Conservation (phyloP, 2,329 filamentous ascomycete genomes). For the Phaeosphaeriaceae sp. region DNA sequence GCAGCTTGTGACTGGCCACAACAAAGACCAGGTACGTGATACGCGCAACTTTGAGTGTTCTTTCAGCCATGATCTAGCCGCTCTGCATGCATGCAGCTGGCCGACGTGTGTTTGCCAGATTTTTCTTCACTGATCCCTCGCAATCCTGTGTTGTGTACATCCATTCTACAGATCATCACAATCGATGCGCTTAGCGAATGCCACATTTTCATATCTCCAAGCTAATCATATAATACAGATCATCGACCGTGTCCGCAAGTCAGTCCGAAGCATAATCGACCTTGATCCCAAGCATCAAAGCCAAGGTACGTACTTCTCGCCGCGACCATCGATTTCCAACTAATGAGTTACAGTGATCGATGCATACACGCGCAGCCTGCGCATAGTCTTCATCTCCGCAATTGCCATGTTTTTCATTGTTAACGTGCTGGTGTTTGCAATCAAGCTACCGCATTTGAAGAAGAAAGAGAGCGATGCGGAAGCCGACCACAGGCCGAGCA, state of each 20-base stretch:
- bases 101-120: not conserved
- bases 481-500: not conserved
- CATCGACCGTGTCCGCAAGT: constrained; percentile 59
- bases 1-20: constrained; percentile 63
- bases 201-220: not conserved
- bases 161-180: no score
- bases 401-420: constrained; percentile 57
- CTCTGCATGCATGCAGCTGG: no score
- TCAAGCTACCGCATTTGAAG: constrained; percentile 60
- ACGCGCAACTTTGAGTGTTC: not conserved
- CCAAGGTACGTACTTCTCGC: constrained; percentile 50
- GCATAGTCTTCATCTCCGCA: constrained; percentile 53
- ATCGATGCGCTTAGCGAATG: no score
- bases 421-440: constrained; percentile 58
- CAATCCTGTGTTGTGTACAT: no score
- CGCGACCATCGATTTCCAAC: not conserved
- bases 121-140: not conserved
- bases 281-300: constrained; percentile 54
- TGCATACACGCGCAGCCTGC: constrained; percentile 47
- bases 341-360: constrained; percentile 44
- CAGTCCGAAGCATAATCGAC: constrained; percentile 56
- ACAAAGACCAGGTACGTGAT: constrained; percentile 58
- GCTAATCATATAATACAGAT: constrained; percentile 32
- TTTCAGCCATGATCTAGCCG: not conserved
- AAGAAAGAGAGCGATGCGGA: constrained; percentile 22